A percentile compares a stretch with the other conserved stretches of the same genome.
Conservation (phyloP, 192 early-diverging fungal species). For the Chytriomyces sp. region DNA sequence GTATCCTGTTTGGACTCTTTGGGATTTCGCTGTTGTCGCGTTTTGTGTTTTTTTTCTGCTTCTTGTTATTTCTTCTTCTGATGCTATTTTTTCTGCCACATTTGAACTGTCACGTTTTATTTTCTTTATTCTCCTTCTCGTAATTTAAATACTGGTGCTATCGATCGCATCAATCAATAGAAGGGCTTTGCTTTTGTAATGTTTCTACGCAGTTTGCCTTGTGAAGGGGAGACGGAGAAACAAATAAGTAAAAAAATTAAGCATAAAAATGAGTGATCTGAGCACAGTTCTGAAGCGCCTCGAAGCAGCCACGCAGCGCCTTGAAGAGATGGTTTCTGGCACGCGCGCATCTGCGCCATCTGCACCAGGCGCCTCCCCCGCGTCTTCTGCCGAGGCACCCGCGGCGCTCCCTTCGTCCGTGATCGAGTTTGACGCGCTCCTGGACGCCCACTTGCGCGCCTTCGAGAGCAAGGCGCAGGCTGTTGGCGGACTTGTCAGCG, state of each 20-base stretch:
- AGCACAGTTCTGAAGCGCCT: constrained; percentile 82
- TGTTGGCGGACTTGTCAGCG: constrained; percentile 66
- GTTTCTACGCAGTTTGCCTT: too few species aligned
- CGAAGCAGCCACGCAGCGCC: constrained; percentile 86
- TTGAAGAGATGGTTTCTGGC: constrained; percentile 72
- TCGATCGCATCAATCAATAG: too few species aligned
- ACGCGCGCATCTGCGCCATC: constrained; percentile 52
- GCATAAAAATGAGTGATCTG: constrained; percentile 7
- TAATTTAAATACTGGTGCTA: too few species aligned
- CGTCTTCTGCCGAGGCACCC: constrained; percentile 8
- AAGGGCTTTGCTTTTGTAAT: too few species aligned
- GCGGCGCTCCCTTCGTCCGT: constrained; percentile 54
- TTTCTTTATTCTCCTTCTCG: too few species aligned
- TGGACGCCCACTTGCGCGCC: constrained; percentile 45
- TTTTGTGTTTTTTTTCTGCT: too few species aligned
- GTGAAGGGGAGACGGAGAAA: not conserved
- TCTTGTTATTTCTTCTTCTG: too few species aligned
- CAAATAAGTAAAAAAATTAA: not conserved
- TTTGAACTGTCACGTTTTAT: too few species aligned
- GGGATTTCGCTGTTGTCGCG: too few species aligned
- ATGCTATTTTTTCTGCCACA: too few species aligned
- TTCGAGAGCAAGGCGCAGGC: constrained; percentile 48
- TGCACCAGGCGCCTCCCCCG: constrained; percentile 33
- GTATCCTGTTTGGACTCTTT: too few species aligned
- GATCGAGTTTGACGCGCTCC: constrained; percentile 61